Percentiles rank a stretch among this genome's conserved stretches.
Conservation (phyloP, 2,329 filamentous ascomycete species). For the Fusarium miscanthi region DNA sequence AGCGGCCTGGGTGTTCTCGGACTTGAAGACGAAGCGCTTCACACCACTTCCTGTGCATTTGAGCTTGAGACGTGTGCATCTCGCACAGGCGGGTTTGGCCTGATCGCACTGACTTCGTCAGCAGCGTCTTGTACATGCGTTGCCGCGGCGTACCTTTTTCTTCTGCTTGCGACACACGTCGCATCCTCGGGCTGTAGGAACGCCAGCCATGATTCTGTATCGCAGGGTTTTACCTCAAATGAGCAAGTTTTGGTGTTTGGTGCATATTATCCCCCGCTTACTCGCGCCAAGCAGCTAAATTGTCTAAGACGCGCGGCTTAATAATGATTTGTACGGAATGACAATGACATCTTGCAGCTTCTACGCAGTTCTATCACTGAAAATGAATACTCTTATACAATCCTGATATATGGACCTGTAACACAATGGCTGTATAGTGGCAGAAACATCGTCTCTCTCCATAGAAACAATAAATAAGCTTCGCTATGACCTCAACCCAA, state of each 20-base stretch:
- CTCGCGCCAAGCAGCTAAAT: background rate
- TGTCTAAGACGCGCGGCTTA: constrained; percentile 4
- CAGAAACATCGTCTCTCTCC: background rate
- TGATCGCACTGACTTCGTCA: constrained; percentile 22
- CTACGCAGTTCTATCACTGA: background rate
- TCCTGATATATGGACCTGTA: background rate
- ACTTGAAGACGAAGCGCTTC: constrained; percentile 15
- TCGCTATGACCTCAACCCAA: background rate
- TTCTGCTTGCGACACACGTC: constrained; percentile 13
- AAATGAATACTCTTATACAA: background rate
- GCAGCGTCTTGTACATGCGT: accelerated
- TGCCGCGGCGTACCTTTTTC: background rate
- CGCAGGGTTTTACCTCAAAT: background rate
- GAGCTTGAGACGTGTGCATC: constrained; percentile 8
- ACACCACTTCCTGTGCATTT: constrained; percentile 2
- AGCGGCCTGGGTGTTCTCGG: background rate
- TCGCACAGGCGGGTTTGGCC: constrained; percentile 3
- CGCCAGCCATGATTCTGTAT: constrained; percentile 5
- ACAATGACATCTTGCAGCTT: accelerated
- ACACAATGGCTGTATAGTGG: background rate
- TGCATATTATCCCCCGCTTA: background rate
- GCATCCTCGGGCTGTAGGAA: constrained; percentile 6
- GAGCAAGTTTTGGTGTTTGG: background rate
- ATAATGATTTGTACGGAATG: background rate
- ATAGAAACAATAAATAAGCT: background rate